Percentiles rank a stretch among this genome's conserved stretches.
Conservation (phyloP, 768 basidiomycete species). For the Asterophora lycoperdoides region DNA sequence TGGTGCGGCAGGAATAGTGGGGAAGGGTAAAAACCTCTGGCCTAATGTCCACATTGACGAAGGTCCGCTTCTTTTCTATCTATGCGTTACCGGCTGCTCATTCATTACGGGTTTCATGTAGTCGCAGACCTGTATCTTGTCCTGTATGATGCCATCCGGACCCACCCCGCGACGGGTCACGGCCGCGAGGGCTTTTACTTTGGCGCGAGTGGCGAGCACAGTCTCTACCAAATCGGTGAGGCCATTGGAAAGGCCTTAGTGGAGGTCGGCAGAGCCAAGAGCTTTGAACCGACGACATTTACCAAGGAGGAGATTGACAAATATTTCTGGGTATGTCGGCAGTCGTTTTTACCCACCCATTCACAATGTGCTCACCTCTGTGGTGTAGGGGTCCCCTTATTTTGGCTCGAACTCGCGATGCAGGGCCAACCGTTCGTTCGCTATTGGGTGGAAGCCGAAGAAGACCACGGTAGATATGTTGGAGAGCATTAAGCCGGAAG, state of each 20-base stretch:
- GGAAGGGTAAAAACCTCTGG: constrained; percentile 58
- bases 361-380: background rate
- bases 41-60: constrained; percentile 53
- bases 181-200: constrained; percentile 54
- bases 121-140: constrained; percentile 29
- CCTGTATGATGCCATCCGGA: constrained; percentile 36
- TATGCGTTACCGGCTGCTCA: background rate
- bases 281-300: constrained; percentile 42
- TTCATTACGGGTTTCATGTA: constrained; percentile 20
- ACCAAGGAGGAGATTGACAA: constrained; percentile 41
- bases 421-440: constrained; percentile 29
- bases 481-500: constrained; percentile 37
- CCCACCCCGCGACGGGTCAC: constrained; percentile 30
- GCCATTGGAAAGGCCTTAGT: constrained; percentile 36
- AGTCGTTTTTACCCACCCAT: background rate
- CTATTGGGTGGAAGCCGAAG: constrained; percentile 44
- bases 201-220: constrained; percentile 47
- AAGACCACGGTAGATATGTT: constrained; percentile 38
- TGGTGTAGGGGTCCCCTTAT: constrained; percentile 30
- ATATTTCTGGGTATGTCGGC: constrained; percentile 30
- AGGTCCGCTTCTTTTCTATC: constrained; percentile 26
- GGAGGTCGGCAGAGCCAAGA: constrained; percentile 32
- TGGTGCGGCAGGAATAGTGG: constrained; percentile 50
- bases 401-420: constrained; percentile 39
- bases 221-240: constrained; percentile 36